Evolutionary conservation across 2,329 filamentous ascomycete genomes (phyloP).

Genomic region (Epichloe gansuensis): DNA sequence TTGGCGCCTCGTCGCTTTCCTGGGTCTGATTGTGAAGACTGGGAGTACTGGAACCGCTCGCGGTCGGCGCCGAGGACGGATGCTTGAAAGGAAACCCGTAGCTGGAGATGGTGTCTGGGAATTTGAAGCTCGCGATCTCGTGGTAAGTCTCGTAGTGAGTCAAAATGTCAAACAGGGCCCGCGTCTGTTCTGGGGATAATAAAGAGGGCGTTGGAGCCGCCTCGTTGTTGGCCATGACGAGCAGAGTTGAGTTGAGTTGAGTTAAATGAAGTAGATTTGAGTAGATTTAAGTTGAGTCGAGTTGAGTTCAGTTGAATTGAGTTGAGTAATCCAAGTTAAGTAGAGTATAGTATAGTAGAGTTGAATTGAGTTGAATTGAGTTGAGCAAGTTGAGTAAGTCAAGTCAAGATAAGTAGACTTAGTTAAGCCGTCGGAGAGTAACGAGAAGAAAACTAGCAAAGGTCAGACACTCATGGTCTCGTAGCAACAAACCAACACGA

Average conservation of each 20-base stretch:
- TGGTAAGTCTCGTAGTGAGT: conserved; percentile 46
- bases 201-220: background rate
- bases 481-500: too few relatives aligned
- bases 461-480: too few relatives aligned
- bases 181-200: conserved; percentile 25
- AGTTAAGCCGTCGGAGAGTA: too few relatives aligned
- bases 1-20: conserved; percentile 11
- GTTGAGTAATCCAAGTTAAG: background rate
- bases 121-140: conserved; percentile 62
- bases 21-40: conserved; percentile 1
- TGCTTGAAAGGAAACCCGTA: conserved; percentile 58
- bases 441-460: too few relatives aligned
- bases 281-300: background rate
- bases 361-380: too few relatives aligned
- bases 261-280: too few relatives aligned
- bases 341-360: too few relatives aligned
- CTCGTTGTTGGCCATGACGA: background rate
- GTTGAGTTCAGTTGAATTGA: accelerated
- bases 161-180: conserved; percentile 46
- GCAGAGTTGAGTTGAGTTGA: background rate
- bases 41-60: background rate
- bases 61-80: conserved; percentile 10
- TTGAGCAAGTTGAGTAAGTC: too few relatives aligned
- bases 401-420: too few relatives aligned
- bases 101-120: conserved; percentile 45